Evolutionary conservation across 1,284 basidiomycete species (phyloP).

Genomic region (Ceratobasidium papillatum): DNA sequence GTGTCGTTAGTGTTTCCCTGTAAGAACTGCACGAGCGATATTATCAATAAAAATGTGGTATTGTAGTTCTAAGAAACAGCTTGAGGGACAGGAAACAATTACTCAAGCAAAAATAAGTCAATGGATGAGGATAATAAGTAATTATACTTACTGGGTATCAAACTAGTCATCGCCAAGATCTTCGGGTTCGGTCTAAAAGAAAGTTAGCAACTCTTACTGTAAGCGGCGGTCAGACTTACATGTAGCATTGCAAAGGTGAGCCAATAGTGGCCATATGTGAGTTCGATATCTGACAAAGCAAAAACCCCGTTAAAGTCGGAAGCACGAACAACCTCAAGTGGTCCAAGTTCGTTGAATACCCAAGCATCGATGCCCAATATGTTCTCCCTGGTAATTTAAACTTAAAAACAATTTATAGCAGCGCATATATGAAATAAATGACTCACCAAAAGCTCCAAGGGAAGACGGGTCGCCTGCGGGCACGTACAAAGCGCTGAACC

Average conservation of each 20-base stretch:
- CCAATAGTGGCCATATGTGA: neutral
- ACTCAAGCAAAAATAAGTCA: too few relatives aligned
- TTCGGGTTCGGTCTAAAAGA: neutral
- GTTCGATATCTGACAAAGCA: constrained; percentile 1
- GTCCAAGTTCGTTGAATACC: neutral
- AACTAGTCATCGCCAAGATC: constrained; percentile 3
- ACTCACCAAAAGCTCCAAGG: constrained; percentile 10
- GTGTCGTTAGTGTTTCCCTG: too few relatives aligned
- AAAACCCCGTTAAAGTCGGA: neutral
- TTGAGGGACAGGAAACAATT: too few relatives aligned
- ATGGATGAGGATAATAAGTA: neutral
- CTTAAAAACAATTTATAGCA: neutral
- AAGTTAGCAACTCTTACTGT: neutral
- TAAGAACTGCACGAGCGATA: too few relatives aligned
- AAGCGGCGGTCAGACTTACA: neutral
- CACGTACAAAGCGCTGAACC: neutral
- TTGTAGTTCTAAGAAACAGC: too few relatives aligned
- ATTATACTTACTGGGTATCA: neutral
- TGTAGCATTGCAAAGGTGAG: neutral
- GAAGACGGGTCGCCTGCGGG: neutral
- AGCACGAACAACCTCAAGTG: neutral
- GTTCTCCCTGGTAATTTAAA: neutral
- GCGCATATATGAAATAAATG: neutral
- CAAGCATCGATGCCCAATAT: neutral
- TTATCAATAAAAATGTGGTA: too few relatives aligned